Evolutionary conservation across 1,139 yeast genomes (phyloP), one percentile per base, ranked within the genome.

Genomic region (Candida sojae): DNA sequence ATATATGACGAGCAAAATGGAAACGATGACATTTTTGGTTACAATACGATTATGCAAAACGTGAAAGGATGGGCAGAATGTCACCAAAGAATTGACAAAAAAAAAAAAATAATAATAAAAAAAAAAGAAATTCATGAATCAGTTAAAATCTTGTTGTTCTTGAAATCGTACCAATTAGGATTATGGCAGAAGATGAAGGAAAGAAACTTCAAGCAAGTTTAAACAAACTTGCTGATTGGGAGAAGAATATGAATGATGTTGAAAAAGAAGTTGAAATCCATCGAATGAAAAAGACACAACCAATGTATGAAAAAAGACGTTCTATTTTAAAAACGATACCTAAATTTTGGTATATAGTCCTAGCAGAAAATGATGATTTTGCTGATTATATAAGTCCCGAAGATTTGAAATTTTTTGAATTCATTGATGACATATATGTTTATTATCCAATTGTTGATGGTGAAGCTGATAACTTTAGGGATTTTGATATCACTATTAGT

Each of bases 311-410:
- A 8, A 65, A 73, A 47, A 68, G 95, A 57, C 71, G 85, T 42
- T 60, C 58, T 8, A 68, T 77, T 26, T 68, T 82, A 25, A 49
- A 57, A 8, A 60, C 70, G 4, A 79, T 87, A 42, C 88, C 88
- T 1, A 81, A 80, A 53, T 86, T 87, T 61, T 87, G 95, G 95
- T 85, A 84, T 62, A 79, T 86, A 49, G 89, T 86, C 0, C 66
- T 87, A 21, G 87, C 90, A 0, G 88, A 86, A 60, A 87, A 86
- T 61, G 86, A 84, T 39, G 91, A 86, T 56, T 86, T 87, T 62
- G 84, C 87, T 26, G 92, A 87, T 53, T 86, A 79, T 57, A 70
- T 86, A 28, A 73, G 81, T 48, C 79, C 83, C 1, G 86, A 84
- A 39, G 93, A 87, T 61, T 79, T 84, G 68, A 83, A 82, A 61